A percentile compares a stretch with the other conserved stretches of the same genome.
phyloP scores from a whole-genome alignment of 257 asterid genomes.

The Cynanchum wilfordii region DNA sequence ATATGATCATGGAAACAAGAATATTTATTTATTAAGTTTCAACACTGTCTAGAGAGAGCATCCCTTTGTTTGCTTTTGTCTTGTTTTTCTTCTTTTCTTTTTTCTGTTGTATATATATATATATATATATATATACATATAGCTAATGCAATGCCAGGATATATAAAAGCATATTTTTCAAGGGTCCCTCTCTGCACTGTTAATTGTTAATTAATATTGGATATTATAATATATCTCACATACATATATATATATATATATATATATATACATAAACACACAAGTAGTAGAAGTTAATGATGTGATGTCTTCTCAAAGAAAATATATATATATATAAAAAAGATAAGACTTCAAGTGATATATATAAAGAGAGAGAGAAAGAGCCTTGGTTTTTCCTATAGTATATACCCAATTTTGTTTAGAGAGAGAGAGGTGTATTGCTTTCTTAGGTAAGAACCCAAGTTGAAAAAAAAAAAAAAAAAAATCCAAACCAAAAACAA shows the following conservation, averaged over 20 bases:
- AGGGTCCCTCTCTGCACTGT: conserved; percentile 8
- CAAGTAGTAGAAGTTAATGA: not conserved
- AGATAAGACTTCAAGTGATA: not conserved
- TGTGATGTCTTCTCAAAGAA: conserved; percentile 8
- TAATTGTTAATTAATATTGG: not conserved
- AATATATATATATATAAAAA: not conserved
- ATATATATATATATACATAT: not conserved
- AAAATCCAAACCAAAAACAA: conserved; percentile 28
- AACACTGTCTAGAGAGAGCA: not conserved
- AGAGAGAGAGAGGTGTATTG: conserved; percentile 11
- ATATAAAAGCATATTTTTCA: conserved; percentile 5
- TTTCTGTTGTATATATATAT: not conserved
- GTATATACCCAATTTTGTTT: not conserved
- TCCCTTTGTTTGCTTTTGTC: conserved; percentile 7
- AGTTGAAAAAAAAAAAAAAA: conserved; percentile 21
- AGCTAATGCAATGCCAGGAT: not conserved
- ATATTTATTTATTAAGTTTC: not conserved
- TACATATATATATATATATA: not conserved
- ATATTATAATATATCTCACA: not conserved
- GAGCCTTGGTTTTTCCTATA: conserved; percentile 1
- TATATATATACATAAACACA: too few species aligned
- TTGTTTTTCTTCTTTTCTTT: not conserved
- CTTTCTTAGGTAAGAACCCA: conserved; percentile 16
- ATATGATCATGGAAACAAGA: not conserved
- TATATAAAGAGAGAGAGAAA: not conserved